Conservation (phyloP, 805 yeast species). For the Starmerella scarabaei region DNA sequence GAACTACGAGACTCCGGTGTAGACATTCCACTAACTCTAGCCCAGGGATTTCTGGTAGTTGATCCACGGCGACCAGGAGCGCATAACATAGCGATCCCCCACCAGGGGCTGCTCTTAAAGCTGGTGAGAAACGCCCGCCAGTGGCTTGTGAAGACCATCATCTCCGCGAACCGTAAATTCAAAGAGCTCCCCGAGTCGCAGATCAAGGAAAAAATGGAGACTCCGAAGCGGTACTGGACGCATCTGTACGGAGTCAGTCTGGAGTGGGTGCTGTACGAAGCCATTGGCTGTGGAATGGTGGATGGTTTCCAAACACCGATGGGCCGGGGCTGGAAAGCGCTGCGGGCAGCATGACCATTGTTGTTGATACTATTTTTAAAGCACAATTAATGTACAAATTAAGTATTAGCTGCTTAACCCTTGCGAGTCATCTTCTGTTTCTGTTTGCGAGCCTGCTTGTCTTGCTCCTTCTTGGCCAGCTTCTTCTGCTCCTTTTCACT, state of each 20-base stretch:
- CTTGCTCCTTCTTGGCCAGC: conserved; percentile 62
- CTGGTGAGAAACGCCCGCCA: conserved; percentile 25
- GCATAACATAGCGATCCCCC: conserved; percentile 27
- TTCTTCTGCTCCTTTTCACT: conserved; percentile 71
- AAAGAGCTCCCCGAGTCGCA: conserved; percentile 29
- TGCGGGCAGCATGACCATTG: conserved; percentile 30
- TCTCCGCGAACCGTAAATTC: conserved; percentile 24
- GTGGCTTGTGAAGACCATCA: conserved; percentile 27
- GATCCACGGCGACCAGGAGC: conserved; percentile 24
- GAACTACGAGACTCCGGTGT: conserved; percentile 21
- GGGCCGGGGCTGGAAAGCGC: conserved; percentile 46
- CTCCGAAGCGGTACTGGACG: conserved; percentile 27
- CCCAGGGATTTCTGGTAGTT: conserved; percentile 28
- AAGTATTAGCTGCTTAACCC: neutral
- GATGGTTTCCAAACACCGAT: conserved; percentile 49
- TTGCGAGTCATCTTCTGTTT: conserved; percentile 16
- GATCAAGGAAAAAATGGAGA: conserved; percentile 24
- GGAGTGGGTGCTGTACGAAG: conserved; percentile 43
- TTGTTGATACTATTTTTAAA: neutral
- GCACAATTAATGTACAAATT: too few relatives aligned
- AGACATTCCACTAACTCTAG: conserved; percentile 16
- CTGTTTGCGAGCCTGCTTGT: conserved; percentile 66
- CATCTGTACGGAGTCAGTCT: conserved; percentile 41
- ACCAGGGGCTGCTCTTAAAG: conserved; percentile 28
- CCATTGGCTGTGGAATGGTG: conserved; percentile 41